A percentile compares a stretch with the other conserved stretches of the same genome.
phyloP scores from a whole-genome alignment of 1,139 yeast species.

The Hemisphaericaspora lyxosophila region DNA sequence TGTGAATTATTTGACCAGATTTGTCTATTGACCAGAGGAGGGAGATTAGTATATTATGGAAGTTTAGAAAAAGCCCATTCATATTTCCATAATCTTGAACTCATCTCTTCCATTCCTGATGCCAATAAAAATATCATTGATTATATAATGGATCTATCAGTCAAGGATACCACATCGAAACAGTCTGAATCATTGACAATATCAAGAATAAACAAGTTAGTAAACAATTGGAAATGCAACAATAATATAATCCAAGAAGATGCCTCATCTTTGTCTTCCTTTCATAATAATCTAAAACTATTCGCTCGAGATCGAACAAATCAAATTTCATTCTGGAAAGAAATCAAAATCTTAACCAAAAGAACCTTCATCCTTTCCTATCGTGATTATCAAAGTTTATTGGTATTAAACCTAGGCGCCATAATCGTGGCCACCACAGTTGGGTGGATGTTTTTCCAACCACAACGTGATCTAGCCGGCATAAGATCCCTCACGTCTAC shows the following conservation, averaged over 20 bases:
- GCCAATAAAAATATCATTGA: constrained; percentile 47
- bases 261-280: constrained; percentile 12
- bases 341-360: constrained; percentile 53
- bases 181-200: constrained; percentile 44
- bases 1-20: constrained; percentile 59
- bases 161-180: constrained; percentile 56
- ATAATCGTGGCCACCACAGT: constrained; percentile 55
- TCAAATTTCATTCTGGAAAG: constrained; percentile 35
- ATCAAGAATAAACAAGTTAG: constrained; percentile 46
- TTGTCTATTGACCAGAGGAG: constrained; percentile 62
- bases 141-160: constrained; percentile 65
- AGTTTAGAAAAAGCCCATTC: constrained; percentile 36
- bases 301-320: constrained; percentile 30
- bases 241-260: background rate
- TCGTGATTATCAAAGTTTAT: constrained; percentile 59
- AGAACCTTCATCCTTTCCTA: constrained; percentile 55
- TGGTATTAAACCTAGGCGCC: constrained; percentile 57
- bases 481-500: constrained; percentile 64
- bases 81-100: constrained; percentile 39
- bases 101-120: background rate
- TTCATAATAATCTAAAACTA: constrained; percentile 23
- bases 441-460: constrained; percentile 79
- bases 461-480: constrained; percentile 63
- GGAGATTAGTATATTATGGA: constrained; percentile 58
- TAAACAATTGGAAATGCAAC: constrained; percentile 47